phyloP scores from a whole-genome alignment of 306 rosid species.

The Mimosa pudica region DNA sequence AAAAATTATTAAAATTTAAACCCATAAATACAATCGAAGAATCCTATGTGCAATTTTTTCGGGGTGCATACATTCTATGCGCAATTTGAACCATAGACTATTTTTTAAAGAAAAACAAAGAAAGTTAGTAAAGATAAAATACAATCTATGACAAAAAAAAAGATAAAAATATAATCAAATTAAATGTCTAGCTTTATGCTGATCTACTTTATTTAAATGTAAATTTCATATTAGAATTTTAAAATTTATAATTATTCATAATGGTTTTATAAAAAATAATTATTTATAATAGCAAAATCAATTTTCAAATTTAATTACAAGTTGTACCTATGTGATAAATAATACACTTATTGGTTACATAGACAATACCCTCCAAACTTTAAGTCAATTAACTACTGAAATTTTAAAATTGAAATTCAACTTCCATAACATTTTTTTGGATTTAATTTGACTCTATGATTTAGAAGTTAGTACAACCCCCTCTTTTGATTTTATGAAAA shows the following conservation, averaged over 20 bases:
- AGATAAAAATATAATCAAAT: too few species aligned
- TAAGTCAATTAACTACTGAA: too few species aligned
- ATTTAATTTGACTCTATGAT: neutral
- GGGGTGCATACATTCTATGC: neutral
- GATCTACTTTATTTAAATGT: neutral
- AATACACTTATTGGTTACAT: too few species aligned
- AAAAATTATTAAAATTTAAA: too few species aligned
- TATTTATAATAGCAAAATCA: too few species aligned
- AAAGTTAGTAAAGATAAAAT: too few species aligned
- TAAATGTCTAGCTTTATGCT: neutral
- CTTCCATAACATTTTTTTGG: neutral
- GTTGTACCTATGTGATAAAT: too few species aligned
- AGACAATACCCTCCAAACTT: too few species aligned
- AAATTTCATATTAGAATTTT: neutral
- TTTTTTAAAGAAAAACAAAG: neutral
- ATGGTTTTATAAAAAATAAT: neutral
- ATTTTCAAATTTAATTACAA: too few species aligned
- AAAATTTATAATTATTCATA: neutral
- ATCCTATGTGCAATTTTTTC: neutral
- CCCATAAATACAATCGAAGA: neutral
- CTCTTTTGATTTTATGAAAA: neutral
- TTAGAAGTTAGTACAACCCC: neutral
- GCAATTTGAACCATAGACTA: neutral
- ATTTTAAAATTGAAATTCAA: too few species aligned
- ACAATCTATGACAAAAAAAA: too few species aligned